phyloP scores from a whole-genome alignment of 176 grass and related monocot species.

The Zea luxurians region DNA sequence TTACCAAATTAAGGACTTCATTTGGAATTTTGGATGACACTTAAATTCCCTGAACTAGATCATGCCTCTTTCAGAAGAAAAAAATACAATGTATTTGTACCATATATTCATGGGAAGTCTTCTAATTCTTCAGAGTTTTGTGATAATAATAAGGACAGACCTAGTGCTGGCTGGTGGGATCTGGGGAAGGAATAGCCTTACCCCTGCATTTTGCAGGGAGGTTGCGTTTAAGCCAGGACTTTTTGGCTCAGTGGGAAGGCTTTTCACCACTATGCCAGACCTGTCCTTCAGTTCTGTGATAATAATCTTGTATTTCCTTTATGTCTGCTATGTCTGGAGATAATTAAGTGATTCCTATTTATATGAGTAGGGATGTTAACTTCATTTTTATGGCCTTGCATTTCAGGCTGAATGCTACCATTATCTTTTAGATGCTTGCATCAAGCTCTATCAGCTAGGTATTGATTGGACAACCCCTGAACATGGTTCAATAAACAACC shows the following conservation, averaged over 20 bases:
- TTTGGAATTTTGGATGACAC: slow-evolving; percentile 21
- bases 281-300: too few species aligned
- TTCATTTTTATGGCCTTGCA: slow-evolving; percentile 7
- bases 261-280: too few species aligned
- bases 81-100: neutral
- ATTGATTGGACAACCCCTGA: slow-evolving; percentile 82
- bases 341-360: slow-evolving; percentile 19
- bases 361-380: slow-evolving; percentile 9
- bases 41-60: slow-evolving; percentile 1
- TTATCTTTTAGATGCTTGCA: slow-evolving; percentile 91
- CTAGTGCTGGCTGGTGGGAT: too few species aligned
- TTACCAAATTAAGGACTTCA: slow-evolving; percentile 10
- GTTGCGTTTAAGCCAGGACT: too few species aligned
- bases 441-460: slow-evolving; percentile 84
- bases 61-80: neutral
- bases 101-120: neutral
- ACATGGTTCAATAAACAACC: slow-evolving; percentile 60
- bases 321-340: neutral
- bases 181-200: too few species aligned
- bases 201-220: too few species aligned
- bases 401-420: slow-evolving; percentile 96
- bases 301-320: neutral
- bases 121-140: too few species aligned
- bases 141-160: too few species aligned
- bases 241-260: too few species aligned